phyloP scores from a whole-genome alignment of 2,329 filamentous ascomycete genomes.

The Talaromyces funiculosus region DNA sequence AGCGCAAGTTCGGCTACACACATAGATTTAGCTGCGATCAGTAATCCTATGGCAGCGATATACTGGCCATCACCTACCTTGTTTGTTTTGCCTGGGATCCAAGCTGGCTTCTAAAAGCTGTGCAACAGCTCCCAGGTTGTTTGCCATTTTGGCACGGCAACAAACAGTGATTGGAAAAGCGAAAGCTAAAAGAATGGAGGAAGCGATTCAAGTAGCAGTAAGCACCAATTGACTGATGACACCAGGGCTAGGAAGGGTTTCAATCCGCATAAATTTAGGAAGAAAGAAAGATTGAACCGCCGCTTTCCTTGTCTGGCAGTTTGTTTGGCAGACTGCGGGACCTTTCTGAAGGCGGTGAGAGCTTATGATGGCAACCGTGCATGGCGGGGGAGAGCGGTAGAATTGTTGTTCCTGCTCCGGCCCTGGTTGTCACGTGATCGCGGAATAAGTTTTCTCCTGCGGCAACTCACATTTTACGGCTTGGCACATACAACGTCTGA shows the following conservation, averaged over 20 bases:
- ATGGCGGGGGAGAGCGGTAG: conserved; percentile 18
- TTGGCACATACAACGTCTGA: neutral
- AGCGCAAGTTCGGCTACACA: conserved; percentile 71
- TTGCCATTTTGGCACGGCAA: conserved; percentile 48
- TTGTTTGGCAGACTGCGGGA: conserved; percentile 29
- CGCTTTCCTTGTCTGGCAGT: conserved; percentile 28
- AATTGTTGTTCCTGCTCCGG: conserved; percentile 24
- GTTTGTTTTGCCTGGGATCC: conserved; percentile 78
- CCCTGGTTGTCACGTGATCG: neutral
- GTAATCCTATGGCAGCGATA: no score
- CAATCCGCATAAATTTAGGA: neutral
- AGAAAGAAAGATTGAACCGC: conserved; percentile 17
- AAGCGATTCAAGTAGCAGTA: neutral
- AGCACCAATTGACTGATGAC: neutral
- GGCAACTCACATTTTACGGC: neutral
- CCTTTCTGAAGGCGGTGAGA: conserved; percentile 20
- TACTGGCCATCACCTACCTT: conserved; percentile 59
- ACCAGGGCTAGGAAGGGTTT: neutral
- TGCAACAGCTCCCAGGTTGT: conserved; percentile 60
- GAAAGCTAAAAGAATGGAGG: neutral
- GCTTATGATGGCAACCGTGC: neutral
- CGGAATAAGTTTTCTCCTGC: neutral
- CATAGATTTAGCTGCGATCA: conserved; percentile 1
- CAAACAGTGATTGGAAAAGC: neutral
- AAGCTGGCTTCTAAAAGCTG: conserved; percentile 86